phyloP scores from a whole-genome alignment of 2,329 filamentous ascomycete species.

The Massarina eburnea region DNA sequence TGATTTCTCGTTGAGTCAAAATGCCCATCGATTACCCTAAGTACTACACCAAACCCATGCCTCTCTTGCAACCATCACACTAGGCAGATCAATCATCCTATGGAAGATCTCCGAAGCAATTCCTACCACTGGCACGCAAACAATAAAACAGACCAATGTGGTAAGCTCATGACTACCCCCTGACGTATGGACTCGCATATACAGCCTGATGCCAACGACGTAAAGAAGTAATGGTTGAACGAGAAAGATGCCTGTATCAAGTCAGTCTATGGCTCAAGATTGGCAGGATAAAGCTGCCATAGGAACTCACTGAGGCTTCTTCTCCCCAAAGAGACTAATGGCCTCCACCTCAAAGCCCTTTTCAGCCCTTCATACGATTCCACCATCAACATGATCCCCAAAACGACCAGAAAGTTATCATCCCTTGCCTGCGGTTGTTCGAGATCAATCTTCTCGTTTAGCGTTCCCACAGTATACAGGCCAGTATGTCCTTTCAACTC shows the following conservation, averaged over 20 bases:
- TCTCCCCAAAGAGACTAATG: slow-evolving; percentile 44
- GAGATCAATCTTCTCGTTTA: slow-evolving; percentile 40
- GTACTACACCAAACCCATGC: slow-evolving; percentile 27
- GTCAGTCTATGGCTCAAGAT: neutral
- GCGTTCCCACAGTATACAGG: slow-evolving; percentile 41
- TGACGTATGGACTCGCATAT: slow-evolving; percentile 42
- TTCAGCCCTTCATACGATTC: slow-evolving; percentile 45
- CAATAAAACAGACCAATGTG: slow-evolving; percentile 26
- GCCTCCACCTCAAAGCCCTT: slow-evolving; percentile 35
- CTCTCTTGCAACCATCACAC: slow-evolving; percentile 17
- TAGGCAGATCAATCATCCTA: slow-evolving; percentile 38
- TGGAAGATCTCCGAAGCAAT: slow-evolving; percentile 33
- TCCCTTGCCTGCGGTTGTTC: slow-evolving; percentile 43
- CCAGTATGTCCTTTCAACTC: slow-evolving; percentile 48
- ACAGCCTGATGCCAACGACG: slow-evolving; percentile 46
- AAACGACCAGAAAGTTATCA: slow-evolving; percentile 49
- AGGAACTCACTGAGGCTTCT: slow-evolving; percentile 48
- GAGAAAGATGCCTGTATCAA: slow-evolving; percentile 43
- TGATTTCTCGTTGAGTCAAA: too few relatives aligned
- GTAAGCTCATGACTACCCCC: slow-evolving; percentile 14
- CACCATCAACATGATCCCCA: slow-evolving; percentile 45
- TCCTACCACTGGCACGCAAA: slow-evolving; percentile 21
- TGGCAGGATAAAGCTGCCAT: neutral
- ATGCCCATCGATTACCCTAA: too few relatives aligned
- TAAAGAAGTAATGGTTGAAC: slow-evolving; percentile 47